Evolutionary conservation across 2,329 filamentous ascomycete genomes (phyloP).

Genomic region (Akanthomyces muscarius): DNA sequence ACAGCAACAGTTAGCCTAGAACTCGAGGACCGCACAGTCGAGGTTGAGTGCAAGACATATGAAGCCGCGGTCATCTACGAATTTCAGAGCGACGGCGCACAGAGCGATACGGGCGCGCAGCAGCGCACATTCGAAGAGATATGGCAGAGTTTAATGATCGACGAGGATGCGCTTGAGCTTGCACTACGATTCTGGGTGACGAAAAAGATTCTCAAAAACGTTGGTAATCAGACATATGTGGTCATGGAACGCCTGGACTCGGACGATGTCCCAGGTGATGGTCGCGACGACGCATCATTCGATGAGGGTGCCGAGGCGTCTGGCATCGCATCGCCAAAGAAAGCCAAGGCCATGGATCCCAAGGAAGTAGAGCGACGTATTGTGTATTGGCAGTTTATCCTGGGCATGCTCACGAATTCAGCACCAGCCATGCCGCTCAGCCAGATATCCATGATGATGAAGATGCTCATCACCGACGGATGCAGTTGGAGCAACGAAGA

Average conservation of each 20-base stretch:
- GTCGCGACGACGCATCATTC: conserved; percentile 31
- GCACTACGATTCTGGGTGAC: conserved; percentile 70
- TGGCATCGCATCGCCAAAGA: conserved; percentile 41
- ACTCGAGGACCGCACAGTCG: conserved; percentile 72
- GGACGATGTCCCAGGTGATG: conserved; percentile 25
- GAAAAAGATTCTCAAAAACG: conserved; percentile 60
- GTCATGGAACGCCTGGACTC: conserved; percentile 63
- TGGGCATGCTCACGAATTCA: conserved; percentile 93
- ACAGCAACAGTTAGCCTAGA: conserved; percentile 77
- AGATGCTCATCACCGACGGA: conserved; percentile 81
- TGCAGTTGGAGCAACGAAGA: conserved; percentile 91
- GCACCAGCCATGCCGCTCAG: conserved; percentile 72
- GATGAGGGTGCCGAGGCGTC: conserved; percentile 24
- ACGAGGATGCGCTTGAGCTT: conserved; percentile 64
- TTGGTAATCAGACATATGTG: conserved; percentile 51
- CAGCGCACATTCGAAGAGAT: conserved; percentile 51
- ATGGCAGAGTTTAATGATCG: conserved; percentile 61
- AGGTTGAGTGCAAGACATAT: conserved; percentile 72
- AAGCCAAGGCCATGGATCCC: conserved; percentile 54
- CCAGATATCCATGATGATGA: conserved; percentile 91
- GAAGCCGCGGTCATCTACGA: conserved; percentile 85
- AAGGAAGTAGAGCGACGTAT: conserved; percentile 57
- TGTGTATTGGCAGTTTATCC: conserved; percentile 88
- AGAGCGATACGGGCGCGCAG: conserved; percentile 31
- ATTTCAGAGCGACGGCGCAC: conserved; percentile 56